phyloP scores from a whole-genome alignment of 495 filamentous ascomycete genomes.

The Pseudomonodictys pantanalensis region DNA sequence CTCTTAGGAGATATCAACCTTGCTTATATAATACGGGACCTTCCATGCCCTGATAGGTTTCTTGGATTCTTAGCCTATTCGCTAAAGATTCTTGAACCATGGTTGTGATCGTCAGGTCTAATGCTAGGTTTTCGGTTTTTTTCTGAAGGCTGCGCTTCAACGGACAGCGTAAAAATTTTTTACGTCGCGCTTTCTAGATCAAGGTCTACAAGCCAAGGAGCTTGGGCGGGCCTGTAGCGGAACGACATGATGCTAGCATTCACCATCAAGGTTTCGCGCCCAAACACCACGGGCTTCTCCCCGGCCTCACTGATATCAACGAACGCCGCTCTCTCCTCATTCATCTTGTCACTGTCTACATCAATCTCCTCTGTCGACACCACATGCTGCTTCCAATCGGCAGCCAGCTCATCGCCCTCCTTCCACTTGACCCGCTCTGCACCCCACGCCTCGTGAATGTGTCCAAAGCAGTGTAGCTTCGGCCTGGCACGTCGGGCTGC shows the following conservation, averaged over 20 bases:
- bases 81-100: no score
- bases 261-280: constrained; percentile 65
- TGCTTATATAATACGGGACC: no score
- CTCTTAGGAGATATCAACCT: no score
- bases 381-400: constrained; percentile 26
- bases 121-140: no score
- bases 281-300: constrained; percentile 42
- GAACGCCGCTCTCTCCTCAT: constrained; percentile 46
- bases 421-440: constrained; percentile 56
- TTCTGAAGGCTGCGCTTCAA: no score
- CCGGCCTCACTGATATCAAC: constrained; percentile 44
- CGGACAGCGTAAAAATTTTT: no score
- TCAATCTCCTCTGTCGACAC: constrained; percentile 41
- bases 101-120: no score
- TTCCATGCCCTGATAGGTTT: no score
- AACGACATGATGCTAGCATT: constrained; percentile 65
- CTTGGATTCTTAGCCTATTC: no score
- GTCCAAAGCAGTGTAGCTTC: constrained; percentile 66
- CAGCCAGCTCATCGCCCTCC: constrained; percentile 23
- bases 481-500: constrained; percentile 55
- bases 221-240: constrained; percentile 51
- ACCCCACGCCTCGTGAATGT: constrained; percentile 77
- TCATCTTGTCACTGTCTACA: constrained; percentile 43
- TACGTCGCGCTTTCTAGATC: constrained; percentile 49
- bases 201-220: constrained; percentile 63